Evolutionary conservation across 768 basidiomycete species (phyloP).

Genomic region (Suillus discolor): DNA sequence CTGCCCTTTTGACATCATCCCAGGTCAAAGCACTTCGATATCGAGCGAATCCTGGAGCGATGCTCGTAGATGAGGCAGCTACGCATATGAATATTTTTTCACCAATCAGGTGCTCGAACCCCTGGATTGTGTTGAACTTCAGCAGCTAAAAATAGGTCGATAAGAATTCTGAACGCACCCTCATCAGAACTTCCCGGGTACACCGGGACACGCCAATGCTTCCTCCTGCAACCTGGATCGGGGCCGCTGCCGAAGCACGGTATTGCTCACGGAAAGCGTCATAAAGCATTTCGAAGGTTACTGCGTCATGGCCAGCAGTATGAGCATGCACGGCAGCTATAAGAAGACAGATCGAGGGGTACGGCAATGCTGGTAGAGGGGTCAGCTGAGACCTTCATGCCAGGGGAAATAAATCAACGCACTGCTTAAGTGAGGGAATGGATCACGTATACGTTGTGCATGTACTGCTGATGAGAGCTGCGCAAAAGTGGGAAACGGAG

Average conservation of each 20-base stretch:
- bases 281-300: slow-evolving; percentile 92
- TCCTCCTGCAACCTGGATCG: slow-evolving; percentile 73
- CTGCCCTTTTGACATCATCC: slow-evolving; percentile 65
- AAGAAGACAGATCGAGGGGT: slow-evolving; percentile 80
- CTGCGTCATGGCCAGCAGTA: slow-evolving; percentile 72
- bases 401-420: slow-evolving; percentile 22
- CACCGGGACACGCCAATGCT: slow-evolving; percentile 75
- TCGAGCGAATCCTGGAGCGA: slow-evolving; percentile 72
- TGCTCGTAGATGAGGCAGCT: slow-evolving; percentile 47
- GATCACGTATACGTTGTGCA: slow-evolving; percentile 58
- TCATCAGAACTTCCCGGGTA: slow-evolving; percentile 62
- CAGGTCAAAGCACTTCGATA: slow-evolving; percentile 69
- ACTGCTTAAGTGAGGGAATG: slow-evolving; percentile 59
- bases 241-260: slow-evolving; percentile 69
- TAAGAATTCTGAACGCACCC: slow-evolving; percentile 47
- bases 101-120: slow-evolving; percentile 70
- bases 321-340: slow-evolving; percentile 82
- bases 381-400: background rate
- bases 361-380: slow-evolving; percentile 58
- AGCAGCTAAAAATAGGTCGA: background rate
- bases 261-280: slow-evolving; percentile 78
- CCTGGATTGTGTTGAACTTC: slow-evolving; percentile 45
- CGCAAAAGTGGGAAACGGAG: slow-evolving; percentile 55
- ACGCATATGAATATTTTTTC: slow-evolving; percentile 58
- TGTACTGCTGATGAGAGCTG: slow-evolving; percentile 45